Evolutionary conservation across 768 basidiomycete genomes (phyloP).

Genomic region (Tricholoma terreum): DNA sequence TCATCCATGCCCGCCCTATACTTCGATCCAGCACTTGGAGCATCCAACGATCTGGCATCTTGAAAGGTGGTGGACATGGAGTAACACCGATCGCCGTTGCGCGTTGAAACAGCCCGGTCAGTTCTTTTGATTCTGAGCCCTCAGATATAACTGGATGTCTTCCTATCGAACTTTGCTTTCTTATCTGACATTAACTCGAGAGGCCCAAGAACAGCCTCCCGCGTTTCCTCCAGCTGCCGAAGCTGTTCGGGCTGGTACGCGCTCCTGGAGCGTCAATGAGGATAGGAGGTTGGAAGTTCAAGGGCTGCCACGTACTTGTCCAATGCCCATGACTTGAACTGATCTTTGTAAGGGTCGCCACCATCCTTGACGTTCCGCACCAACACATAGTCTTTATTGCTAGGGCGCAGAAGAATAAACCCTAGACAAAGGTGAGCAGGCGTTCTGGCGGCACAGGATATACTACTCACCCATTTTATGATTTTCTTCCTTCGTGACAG

Average conservation of each 20-base stretch:
- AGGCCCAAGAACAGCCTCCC: background rate
- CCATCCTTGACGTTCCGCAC: background rate
- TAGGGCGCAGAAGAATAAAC: background rate
- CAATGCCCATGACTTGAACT: background rate
- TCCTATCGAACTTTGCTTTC: background rate
- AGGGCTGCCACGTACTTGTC: background rate
- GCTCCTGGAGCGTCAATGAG: too few species aligned
- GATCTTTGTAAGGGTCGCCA: background rate
- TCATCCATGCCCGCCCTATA: background rate
- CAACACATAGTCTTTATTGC: background rate
- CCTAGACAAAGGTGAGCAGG: background rate
- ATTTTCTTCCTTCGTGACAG: background rate
- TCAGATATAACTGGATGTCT: background rate
- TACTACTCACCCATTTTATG: background rate
- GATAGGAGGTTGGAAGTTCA: background rate
- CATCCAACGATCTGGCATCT: background rate
- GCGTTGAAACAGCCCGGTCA: background rate
- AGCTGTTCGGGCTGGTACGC: background rate
- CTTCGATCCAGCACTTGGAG: background rate
- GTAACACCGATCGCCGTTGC: background rate
- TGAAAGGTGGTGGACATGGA: background rate
- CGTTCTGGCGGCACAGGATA: background rate
- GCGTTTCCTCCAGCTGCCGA: background rate
- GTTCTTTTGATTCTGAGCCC: background rate
- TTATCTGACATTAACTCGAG: background rate